Conservation (phyloP, 352 stramenopile genomes). For the Phytophthora pistaciae region DNA sequence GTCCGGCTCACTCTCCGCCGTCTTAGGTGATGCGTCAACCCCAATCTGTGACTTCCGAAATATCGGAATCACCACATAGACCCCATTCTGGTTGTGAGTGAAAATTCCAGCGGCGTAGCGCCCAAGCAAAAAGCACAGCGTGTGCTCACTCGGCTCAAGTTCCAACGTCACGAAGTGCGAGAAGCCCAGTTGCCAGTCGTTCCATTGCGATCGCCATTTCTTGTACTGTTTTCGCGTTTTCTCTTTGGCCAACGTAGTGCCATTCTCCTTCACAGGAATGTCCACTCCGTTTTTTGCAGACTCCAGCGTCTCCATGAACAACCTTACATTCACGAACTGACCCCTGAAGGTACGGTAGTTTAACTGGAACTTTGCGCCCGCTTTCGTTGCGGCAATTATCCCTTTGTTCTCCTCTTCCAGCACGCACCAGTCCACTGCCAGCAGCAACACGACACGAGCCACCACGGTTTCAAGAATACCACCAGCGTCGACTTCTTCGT, state of each 20-base stretch:
- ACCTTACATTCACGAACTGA: neutral
- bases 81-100: neutral
- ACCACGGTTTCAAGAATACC: neutral
- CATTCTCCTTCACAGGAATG: neutral
- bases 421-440: constrained; percentile 7
- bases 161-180: neutral
- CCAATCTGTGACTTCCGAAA: neutral
- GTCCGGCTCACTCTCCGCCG: too few relatives aligned
- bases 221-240: neutral
- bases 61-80: constrained; percentile 2
- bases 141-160: neutral
- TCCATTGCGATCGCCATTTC: neutral
- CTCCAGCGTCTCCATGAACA: neutral
- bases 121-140: constrained; percentile 4
- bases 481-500: neutral
- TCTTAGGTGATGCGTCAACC: too few relatives aligned
- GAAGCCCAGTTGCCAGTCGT: constrained; percentile 1
- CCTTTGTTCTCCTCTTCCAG: neutral
- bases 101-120: constrained; percentile 5
- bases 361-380: neutral
- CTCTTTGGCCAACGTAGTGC: neutral
- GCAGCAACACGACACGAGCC: constrained; percentile 1
- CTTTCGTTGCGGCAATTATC: too few relatives aligned
- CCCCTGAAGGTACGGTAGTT: neutral
- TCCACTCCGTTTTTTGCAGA: neutral